Base-by-base conservation (phyloP, 306 rosid species). In the Cajanus cajan region DNA sequence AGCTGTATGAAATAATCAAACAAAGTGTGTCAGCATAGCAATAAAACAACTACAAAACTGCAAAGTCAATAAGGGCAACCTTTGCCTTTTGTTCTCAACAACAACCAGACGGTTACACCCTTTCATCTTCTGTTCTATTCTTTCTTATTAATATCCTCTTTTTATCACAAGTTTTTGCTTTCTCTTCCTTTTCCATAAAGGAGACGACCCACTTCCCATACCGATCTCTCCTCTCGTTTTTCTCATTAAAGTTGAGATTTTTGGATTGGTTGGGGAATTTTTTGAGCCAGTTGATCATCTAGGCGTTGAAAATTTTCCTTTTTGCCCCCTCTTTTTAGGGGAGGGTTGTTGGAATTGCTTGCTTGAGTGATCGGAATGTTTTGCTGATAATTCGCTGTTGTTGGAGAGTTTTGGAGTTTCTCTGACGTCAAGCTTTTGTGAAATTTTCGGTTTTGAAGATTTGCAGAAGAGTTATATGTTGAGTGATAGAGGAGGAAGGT, bases 21-120 rank as follows among this genome's bases (percentile, higher is more conserved):
- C 39, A 80, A 74, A 37, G 73, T 36, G 81, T 78, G 88, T 71
- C 86, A 83, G 85, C 73, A 4, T 25, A 31, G 50, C 76, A 78
- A 28, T 41, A 4, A 55, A 81, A 77, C 69, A 78, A 82, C 24
- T 48, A 82, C 37, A 64, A 67, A 78, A 82, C 80, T 76, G 88
- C 85, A 79, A 85, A 90, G 95, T 90, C 95, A 90, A 90, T 64
- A 88, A 87, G 92, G 87, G 95, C 88, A 86, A 82, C 78, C 88
- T 81, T 63, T 54, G 57, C 77, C 77, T 79, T 84, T 82, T 76
- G 83, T 82, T 41, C 70, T 61, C 34, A 66, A 43, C 68, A 36
- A 39, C n/a, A 62, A 58, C 80, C 39, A 73, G 33, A 76, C 80
- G 78, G 78, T 80, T 82, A 80, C 85, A 50, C 13, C 34, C 13